Evolutionary conservation across 1,139 yeast species (phyloP).

Genomic region (Suhomyces maxii): DNA sequence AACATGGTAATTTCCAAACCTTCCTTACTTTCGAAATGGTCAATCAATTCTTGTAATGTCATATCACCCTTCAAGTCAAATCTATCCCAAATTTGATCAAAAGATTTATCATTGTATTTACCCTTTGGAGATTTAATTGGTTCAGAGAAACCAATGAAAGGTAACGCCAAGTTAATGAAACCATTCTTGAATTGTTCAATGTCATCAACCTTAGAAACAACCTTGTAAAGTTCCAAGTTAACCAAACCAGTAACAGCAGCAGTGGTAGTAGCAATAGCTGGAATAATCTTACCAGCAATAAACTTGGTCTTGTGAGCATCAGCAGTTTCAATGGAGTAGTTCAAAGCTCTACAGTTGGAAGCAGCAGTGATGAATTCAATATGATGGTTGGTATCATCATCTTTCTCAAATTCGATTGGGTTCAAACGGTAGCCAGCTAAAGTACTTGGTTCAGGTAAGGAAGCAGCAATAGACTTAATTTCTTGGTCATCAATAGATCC

Average conservation of each 20-base stretch:
- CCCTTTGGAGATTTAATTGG: conserved; percentile 86
- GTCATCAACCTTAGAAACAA: conserved; percentile 68
- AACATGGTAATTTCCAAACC: conserved; percentile 89
- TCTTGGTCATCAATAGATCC: conserved; percentile 59
- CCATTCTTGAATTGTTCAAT: conserved; percentile 94
- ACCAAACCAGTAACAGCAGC: conserved; percentile 95
- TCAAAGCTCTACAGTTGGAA: conserved; percentile 91
- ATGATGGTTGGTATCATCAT: conserved; percentile 94
- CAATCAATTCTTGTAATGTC: conserved; percentile 73
- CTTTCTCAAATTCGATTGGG: conserved; percentile 95
- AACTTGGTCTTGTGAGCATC: conserved; percentile 77
- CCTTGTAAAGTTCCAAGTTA: conserved; percentile 88
- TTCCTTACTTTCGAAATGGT: conserved; percentile 74
- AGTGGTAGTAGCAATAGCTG: conserved; percentile 98
- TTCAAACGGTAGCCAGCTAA: conserved; percentile 83
- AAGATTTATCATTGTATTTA: conserved; percentile 74
- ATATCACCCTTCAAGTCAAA: conserved; percentile 79
- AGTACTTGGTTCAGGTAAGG: conserved; percentile 85
- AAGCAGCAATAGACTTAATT: conserved; percentile 61
- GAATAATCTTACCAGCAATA: conserved; percentile 92
- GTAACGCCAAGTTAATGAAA: conserved; percentile 88
- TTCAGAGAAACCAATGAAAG: conserved; percentile 95
- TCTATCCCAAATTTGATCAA: conserved; percentile 95
- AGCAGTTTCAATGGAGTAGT: conserved; percentile 80
- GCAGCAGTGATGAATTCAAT: conserved; percentile 97